A percentile compares a stretch with the other conserved stretches of the same genome.
Evolutionary conservation across 2,329 filamentous ascomycete genomes (phyloP).

Genomic region (Thermothelomyces thermophilus): DNA sequence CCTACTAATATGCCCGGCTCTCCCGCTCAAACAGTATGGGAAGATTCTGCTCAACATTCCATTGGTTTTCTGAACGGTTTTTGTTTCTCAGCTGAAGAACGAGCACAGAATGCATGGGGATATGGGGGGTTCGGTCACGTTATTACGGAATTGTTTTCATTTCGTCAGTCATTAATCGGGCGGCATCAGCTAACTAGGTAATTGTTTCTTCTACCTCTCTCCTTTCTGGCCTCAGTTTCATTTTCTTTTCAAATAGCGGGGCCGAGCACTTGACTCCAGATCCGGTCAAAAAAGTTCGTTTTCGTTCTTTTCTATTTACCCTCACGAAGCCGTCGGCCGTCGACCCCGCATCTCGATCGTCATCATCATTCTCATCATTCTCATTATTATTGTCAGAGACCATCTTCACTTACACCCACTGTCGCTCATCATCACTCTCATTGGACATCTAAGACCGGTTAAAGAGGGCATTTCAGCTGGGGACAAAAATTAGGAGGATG

Average conservation of each 20-base stretch:
- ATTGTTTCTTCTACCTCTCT: slow-evolving; percentile 1
- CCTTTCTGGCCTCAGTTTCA: not conserved
- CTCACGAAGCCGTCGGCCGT: not conserved
- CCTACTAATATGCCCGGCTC: no score
- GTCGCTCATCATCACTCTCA: no score
- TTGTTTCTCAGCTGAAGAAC: no score
- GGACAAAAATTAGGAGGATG: no score
- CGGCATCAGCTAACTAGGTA: not conserved
- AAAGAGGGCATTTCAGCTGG: no score
- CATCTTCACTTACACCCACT: no score
- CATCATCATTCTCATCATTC: not conserved
- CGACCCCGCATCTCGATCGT: not conserved
- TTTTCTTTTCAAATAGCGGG: not conserved
- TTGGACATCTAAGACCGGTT: no score
- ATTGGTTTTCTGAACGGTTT: no score
- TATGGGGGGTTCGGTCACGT: not conserved
- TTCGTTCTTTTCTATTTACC: not conserved
- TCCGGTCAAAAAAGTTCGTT: slow-evolving; percentile 1
- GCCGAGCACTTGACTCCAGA: slow-evolving; percentile 12
- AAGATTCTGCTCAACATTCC: no score
- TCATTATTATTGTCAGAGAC: no score
- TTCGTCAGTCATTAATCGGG: not conserved
- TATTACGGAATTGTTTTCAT: not conserved
- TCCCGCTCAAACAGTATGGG: no score
- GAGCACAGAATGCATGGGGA: no score